Evolutionary conservation across 2,329 filamentous ascomycete species (phyloP).

Genomic region (Truncatella angustata): DNA sequence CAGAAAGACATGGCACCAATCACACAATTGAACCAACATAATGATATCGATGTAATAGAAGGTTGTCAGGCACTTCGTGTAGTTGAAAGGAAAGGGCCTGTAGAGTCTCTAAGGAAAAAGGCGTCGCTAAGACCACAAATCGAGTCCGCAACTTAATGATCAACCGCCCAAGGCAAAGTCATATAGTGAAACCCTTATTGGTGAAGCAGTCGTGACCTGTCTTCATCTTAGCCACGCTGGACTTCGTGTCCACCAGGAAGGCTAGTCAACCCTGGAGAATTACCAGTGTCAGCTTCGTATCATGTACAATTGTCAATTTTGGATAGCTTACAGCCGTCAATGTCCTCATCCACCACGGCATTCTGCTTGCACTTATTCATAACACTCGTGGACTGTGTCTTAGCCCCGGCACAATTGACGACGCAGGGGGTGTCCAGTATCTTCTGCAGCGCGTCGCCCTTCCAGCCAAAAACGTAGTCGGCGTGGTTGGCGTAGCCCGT

Average conservation of each 20-base stretch:
- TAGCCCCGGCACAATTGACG: conserved; percentile 27
- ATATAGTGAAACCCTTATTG: too few relatives aligned
- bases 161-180: too few relatives aligned
- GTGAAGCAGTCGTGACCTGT: too few relatives aligned
- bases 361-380: conserved; percentile 27
- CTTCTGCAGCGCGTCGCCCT: conserved; percentile 34
- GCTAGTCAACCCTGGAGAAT: not conserved
- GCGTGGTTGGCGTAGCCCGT: conserved; percentile 36
- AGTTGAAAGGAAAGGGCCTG: too few relatives aligned
- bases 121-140: too few relatives aligned
- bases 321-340: not conserved
- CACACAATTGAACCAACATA: too few relatives aligned
- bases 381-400: conserved; percentile 26
- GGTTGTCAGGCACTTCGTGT: too few relatives aligned
- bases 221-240: too few relatives aligned
- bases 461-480: conserved; percentile 38
- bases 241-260: not conserved
- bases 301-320: not conserved
- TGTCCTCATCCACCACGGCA: not conserved
- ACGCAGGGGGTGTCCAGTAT: conserved; percentile 33
- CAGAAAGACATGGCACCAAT: too few relatives aligned
- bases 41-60: too few relatives aligned
- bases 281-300: not conserved
- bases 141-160: too few relatives aligned
- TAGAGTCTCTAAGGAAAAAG: too few relatives aligned